Evolutionary conservation across 2,329 filamentous ascomycete genomes (phyloP).

Genomic region (Aureobasidium lini): DNA sequence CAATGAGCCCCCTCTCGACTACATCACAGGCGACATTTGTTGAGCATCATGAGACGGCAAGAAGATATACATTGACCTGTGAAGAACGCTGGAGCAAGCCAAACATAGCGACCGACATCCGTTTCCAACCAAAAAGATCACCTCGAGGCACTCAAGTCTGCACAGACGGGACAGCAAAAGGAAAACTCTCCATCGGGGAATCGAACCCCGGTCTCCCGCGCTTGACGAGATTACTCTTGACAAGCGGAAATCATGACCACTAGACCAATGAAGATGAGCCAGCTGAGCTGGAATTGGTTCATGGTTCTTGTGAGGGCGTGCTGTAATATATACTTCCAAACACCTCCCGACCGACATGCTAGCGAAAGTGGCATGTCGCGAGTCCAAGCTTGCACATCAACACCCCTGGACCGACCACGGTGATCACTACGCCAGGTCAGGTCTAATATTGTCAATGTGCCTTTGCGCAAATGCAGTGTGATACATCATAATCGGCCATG

Average conservation of each 20-base stretch:
- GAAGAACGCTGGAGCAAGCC: too few relatives aligned
- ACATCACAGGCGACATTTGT: too few relatives aligned
- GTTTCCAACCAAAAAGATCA: too few relatives aligned
- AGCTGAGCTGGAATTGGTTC: conserved; percentile 1
- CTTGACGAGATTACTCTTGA: conserved; percentile 5
- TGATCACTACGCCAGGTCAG: neutral
- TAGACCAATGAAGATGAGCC: conserved; percentile 6
- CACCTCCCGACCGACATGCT: neutral
- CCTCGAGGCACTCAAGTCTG: too few relatives aligned
- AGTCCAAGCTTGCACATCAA: neutral
- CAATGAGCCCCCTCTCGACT: too few relatives aligned
- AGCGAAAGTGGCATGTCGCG: neutral
- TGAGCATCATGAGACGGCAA: too few relatives aligned
- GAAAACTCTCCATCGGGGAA: neutral
- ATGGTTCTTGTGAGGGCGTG: too few relatives aligned
- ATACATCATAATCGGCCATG: conserved; percentile 46
- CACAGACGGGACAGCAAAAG: neutral
- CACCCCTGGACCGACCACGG: neutral
- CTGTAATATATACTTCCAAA: neutral
- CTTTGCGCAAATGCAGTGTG: conserved; percentile 12
- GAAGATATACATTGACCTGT: too few relatives aligned
- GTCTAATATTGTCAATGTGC: neutral
- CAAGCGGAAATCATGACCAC: conserved; percentile 8
- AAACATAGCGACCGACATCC: too few relatives aligned
- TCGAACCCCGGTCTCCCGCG: conserved; percentile 7